These are phyloP conservation scores for Cercospora sp. DNA, from an alignment of 2,329 filamentous ascomycete genomes.

Conservation along the genomic window DNA sequence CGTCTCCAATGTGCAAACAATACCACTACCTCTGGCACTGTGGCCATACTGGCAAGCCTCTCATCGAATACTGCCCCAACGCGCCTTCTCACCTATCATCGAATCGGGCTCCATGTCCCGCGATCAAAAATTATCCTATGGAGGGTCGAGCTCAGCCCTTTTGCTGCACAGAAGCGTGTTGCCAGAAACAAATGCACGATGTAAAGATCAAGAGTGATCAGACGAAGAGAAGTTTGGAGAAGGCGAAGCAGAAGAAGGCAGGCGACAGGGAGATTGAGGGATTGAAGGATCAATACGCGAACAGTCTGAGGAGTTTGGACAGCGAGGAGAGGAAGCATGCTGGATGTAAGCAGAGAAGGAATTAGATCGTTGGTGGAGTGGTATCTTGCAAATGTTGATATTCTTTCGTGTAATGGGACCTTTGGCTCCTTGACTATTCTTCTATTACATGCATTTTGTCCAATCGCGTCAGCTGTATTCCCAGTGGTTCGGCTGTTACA, in stretches of 20 bases:
- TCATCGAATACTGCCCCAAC: slow-evolving; percentile 5
- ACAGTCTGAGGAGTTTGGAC: slow-evolving; percentile 4
- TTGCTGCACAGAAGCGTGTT: slow-evolving; percentile 15
- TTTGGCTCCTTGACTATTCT: too few relatives aligned
- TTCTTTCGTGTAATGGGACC: neutral
- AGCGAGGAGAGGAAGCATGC: slow-evolving; percentile 12
- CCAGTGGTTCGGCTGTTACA: too few relatives aligned
- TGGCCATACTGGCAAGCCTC: slow-evolving; percentile 12
- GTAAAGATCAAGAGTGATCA: slow-evolving; percentile 11
- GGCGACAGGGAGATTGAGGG: slow-evolving; percentile 5
- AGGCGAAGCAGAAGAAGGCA: neutral
- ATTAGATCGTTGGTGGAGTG: neutral
- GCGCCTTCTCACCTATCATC: neutral
- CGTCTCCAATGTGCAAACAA: slow-evolving; percentile 9
- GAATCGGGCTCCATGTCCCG: neutral
- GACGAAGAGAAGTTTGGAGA: slow-evolving; percentile 14
- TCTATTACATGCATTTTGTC: too few relatives aligned
- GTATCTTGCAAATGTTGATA: neutral
- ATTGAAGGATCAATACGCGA: slow-evolving; percentile 2
- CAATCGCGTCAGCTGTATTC: too few relatives aligned
- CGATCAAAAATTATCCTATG: neutral
- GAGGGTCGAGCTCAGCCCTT: slow-evolving; percentile 2
- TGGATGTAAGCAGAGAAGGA: slow-evolving; percentile 14
- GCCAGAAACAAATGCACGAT: slow-evolving; percentile 8
- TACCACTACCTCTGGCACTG: slow-evolving; percentile 15